Base-by-base conservation (phyloP, 768 basidiomycete species). In the Podaxis sp. region DNA sequence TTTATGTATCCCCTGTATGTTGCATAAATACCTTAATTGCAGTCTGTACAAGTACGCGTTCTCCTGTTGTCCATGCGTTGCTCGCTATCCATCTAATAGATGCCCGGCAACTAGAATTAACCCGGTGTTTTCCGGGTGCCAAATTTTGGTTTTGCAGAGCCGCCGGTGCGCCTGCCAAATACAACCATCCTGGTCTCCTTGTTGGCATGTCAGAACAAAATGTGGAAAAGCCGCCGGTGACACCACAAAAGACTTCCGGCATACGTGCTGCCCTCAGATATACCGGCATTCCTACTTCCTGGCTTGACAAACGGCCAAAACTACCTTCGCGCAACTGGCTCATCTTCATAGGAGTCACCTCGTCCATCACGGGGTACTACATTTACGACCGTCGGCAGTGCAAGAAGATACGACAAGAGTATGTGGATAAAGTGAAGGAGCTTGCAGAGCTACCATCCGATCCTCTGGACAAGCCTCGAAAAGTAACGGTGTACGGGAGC, bases 281-380 rank as follows among this genome's bases (percentile, higher is more conserved):
- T 76, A 89, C 84, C 1, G 87, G 87, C 59, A 82, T 88, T 13
- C 86, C 87, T 28, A 80, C 87, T 15, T 89, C 89, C 54, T 94
- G 93, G 85, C 80, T 97, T 44, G 84, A 87, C 67, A 92, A 91
- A 72, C 85, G 90, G 38, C 96, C 95, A 2, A 87, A 85, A 66
- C 82, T 96, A 15, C 96, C 96, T 3, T 94, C 92, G 0, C 84
- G 93, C 65, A 97, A 97, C 69, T 96, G 94, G 95, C 85, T 93
- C 66, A 95, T 96, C 70, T 98, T 99, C 78, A 82, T 95, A 61
- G 81, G 87, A 30, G 75, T 94, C 67, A 88, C 93, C 3, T 87
- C 87, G 13, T 82, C 89, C 5, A 68, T 90, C 36, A 70, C 87
- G 2, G 90, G 89, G 24, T 81, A 84, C 59, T 97, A 94, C 77